Evolutionary conservation across 2,329 filamentous ascomycete genomes (phyloP), one percentile per base, ranked within the genome.

Genomic region (Ascochyta pisi): DNA sequence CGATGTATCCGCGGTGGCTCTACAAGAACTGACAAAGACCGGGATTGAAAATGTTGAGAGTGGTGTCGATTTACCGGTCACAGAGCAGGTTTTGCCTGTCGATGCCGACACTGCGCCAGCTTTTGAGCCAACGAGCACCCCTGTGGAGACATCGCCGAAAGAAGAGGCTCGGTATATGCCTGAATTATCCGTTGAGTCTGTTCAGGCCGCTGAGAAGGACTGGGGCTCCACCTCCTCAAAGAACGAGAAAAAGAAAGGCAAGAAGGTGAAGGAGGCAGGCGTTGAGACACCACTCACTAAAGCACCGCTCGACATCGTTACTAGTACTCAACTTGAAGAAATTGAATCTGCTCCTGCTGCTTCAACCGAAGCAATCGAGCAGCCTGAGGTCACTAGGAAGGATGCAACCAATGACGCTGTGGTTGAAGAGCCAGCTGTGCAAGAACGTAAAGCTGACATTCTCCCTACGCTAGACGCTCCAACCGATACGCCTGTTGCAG

Each of bases 161-260:
- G 39, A 43, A 13, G n/a, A 34, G 7, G 7, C 34, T 24, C 22
- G 44, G 16, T 6, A 22, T 48, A 57, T 62, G 37, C 42, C 58
- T 44, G 66, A 68, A 46, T 57, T 64, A 23, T 57, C 61, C 40
- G 46, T 46, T 19, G 46, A 48, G 43, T 42, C 45, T 24, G 13
- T 27, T 3, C 44, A 56, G 34, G 49, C 52, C 24, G 26, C 31
- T 4, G 43, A 42, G 6, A 54, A 54, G 1, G 55, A 59, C 12
- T 58, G 50, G 55, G 56, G 31, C 16, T 53, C 50, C 24, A 41
- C 53, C 4, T n/a, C 45, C 7, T 58, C 57, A 19, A 59, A 58
- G 40, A 61, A 62, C 37, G 56, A 57, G 27, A 60, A 53, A 31
- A 67, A 69, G 43, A 67, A 64, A 50, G 41, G 38, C 22, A 65